These are phyloP conservation scores for Chytridium lagenaria DNA, from an alignment of 371 early-diverging fungal genomes.

Conservation along the genomic window DNA sequence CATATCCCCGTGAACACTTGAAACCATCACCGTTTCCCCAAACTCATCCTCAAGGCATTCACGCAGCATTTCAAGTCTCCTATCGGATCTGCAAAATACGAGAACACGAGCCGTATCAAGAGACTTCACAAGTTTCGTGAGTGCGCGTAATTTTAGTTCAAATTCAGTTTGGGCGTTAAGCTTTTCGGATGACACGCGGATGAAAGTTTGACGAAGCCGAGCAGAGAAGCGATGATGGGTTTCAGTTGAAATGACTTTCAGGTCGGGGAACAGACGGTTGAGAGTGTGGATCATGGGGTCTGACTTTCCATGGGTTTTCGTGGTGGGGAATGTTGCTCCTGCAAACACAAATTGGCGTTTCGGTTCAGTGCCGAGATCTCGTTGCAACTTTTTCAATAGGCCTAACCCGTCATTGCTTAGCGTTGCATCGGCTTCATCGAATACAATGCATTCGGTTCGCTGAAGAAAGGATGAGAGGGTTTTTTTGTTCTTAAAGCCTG, in stretches of 20 bases:
- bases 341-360: conserved; percentile 22
- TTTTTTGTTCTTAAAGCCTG: conserved; percentile 9
- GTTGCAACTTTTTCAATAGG: neutral
- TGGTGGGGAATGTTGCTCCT: conserved; percentile 29
- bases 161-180: neutral
- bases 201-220: neutral
- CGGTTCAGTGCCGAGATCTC: neutral
- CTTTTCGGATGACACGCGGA: neutral
- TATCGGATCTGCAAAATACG: neutral
- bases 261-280: conserved; percentile 1
- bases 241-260: conserved; percentile 3
- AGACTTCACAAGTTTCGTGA: neutral
- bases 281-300: neutral
- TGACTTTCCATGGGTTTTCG: neutral
- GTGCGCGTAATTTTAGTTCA: neutral
- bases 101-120: neutral
- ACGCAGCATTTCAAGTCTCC: neutral
- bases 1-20: neutral
- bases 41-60: neutral
- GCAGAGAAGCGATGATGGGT: neutral
- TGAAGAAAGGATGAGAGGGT: conserved; percentile 13
- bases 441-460: conserved; percentile 17
- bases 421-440: conserved; percentile 28
- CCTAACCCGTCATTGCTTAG: neutral
- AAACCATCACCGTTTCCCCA: neutral